Evolutionary conservation across 2,329 filamentous ascomycete species (phyloP), one percentile per base, ranked within the genome.

Genomic region (Penicillium sp.): DNA sequence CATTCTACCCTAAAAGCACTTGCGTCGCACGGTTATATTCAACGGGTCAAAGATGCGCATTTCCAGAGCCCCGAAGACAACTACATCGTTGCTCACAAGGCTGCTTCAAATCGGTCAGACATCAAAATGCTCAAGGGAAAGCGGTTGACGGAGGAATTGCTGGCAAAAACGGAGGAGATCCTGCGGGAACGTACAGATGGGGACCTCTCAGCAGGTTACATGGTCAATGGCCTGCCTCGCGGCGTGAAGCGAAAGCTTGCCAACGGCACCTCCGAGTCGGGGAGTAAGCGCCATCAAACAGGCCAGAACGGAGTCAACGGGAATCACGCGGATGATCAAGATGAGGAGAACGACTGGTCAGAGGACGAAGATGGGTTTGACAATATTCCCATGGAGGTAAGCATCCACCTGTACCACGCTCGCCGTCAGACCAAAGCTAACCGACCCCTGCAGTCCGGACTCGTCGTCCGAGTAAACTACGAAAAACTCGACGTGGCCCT

Each of bases 401-500:
- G 71, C 60, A 7, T 39, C n/a, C 37, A 15, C 41, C 39, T 7
- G 8, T 37, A 31, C 38, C 2, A 1, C 15, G 17, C 47, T 22
- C 12, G 3, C 34, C 38, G 38, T 10, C 62, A 57, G 52, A 59
- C 58, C 35, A 63, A 54, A 10, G 47, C 54, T 56, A 57, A 64
- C 54, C 62, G 51, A 61, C n/a, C 20, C 43, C n/a, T 58, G 1
- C 71, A 96, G 88, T 84, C 86, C 52, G 85, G 90, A 59, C 81
- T 92, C 64, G 83, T 93, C 38, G 81, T 98, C 51, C 86, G 89
- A 31, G 82, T 97, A 56, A 97, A 96, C 72, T 89, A 91, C 69
- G 89, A 93, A 57, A 96, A 94, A 74, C 91, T 92, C 60, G 81
- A 89, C 6, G 90, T 97, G 10, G 88, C 90, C 52, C 82, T 96